Conservation (phyloP, 2,329 filamentous ascomycete species). For the Elsinoe arachidis region DNA sequence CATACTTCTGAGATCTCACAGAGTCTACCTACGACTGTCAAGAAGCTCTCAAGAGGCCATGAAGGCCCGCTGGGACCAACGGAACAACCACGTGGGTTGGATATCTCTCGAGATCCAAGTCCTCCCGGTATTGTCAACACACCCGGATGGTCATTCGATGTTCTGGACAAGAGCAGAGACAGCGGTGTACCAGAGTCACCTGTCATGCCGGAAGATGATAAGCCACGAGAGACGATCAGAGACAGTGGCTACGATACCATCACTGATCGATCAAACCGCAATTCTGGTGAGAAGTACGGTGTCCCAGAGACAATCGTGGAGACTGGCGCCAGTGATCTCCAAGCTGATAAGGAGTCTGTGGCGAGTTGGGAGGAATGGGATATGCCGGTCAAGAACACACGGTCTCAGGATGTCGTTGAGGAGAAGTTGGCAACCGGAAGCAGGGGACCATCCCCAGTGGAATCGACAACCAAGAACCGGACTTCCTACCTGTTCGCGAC, state of each 20-base stretch:
- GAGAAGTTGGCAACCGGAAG: not conserved
- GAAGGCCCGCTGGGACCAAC: not conserved
- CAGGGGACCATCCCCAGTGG: constrained; percentile 29
- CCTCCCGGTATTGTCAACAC: constrained; percentile 17
- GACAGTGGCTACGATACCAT: constrained; percentile 36
- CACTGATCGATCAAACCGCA: constrained; percentile 10
- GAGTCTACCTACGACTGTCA: not conserved
- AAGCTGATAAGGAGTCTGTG: not conserved
- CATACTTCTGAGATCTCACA: constrained; percentile 12
- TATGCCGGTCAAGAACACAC: constrained; percentile 7
- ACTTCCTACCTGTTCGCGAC: constrained; percentile 40
- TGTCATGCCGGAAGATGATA: constrained; percentile 24
- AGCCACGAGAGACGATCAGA: constrained; percentile 26
- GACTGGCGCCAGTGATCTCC: not conserved
- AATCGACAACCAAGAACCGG: constrained; percentile 37
- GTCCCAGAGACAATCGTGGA: constrained; percentile 3
- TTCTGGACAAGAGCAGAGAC: constrained; percentile 31
- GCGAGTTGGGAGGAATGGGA: constrained; percentile 13
- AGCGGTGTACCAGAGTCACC: constrained; percentile 40
- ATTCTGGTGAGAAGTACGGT: constrained; percentile 9
- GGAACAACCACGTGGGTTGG: not conserved
- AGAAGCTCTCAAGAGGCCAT: too few relatives aligned
- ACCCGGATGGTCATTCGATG: constrained; percentile 30
- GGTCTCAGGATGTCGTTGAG: not conserved
- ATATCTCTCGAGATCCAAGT: not conserved